Base-by-base conservation (phyloP, 148 eudicot species). In the Chenopodium album region DNA sequence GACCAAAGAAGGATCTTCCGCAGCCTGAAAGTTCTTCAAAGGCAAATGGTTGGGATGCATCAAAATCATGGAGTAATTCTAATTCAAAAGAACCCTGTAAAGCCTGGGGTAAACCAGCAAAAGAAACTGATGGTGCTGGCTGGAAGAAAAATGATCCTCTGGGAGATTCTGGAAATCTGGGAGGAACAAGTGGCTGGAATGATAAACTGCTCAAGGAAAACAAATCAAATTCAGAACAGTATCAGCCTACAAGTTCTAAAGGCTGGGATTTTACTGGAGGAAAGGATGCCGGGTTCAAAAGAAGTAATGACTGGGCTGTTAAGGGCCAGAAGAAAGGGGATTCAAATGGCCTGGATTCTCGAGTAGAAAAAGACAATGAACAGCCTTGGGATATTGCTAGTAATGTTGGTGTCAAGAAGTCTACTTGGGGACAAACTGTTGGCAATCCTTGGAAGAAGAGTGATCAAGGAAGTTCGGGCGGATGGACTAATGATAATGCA, bases 41-140 rank as follows among this genome's bases (percentile, higher is more conserved):
- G n/a, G 60, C 89, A 63, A 82, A 48, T 56, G 88, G 80, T 71
- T 87, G 85, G 89, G 77, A 28, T 67, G 75, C 80, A 60, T 50
- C 83, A 23, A 74, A 81, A 63, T 67, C 82, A 16, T 9, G 54
- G 67, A 14, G 31, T 31, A n/a, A 31, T 12, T 56, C 62, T 17
- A 17, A 56, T 19, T 17, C 62, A 0, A 56, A 56, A 56, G 62
- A 56, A 1, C 20, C 62, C 5, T 56, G 20, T 11, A 75, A 82
- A 47, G 23, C 67, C n/a, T 83, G 85, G 85, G 82, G 71, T 52
- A 23, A 50, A 23, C 65, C 76, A 14, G 78, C 9, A 26, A 62
- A 54, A 16, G 81, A 83, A 50, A 28, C 41, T n/a, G 62, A 56
- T 56, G 4, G 16, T 7, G 17, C 0, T 13, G 80, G 80, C 50